Evolutionary conservation across 2,329 filamentous ascomycete genomes (phyloP), one percentile per base, ranked within the genome.

Genomic region (Venturia asperata): DNA sequence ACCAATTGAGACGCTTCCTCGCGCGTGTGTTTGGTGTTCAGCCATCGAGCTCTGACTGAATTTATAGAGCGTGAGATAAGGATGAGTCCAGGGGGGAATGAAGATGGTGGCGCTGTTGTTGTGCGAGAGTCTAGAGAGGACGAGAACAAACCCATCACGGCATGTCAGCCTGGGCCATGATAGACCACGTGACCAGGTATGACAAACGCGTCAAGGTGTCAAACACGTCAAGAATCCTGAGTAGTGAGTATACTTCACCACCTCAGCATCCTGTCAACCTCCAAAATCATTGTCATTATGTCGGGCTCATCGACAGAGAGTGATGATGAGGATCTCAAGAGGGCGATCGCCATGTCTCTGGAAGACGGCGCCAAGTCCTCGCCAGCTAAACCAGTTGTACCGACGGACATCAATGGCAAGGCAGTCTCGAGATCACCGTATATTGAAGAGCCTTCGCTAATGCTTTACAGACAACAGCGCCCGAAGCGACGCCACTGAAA

Each of bases 341-440:
- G 56, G 13, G 72, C 72, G 27, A 72, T 74, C 56, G 70, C 68
- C 19, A 64, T 74, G 64, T 74, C 72, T 66, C 60, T 72, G 19
- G 64, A 69, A 39, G 67, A 55, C 15, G 43, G 9, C 30, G 17
- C 42, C 37, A 30, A 24, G 34, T 47, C 24, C 24, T 47, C 21
- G 42, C 34, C 34, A 61, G 47, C 15, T 21, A 41, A 41, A 41
- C 19, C 30, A 39, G 63, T 47, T 41, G 45, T 30, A 19, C 34
- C n/a, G 15, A 64, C 3, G n/a, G 63, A 43, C 41, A 61, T 34
- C 30, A 42, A 56, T n/a, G 63, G 39, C 34, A 43, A 56, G 55
- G 62, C 24, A 63, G n/a, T 63, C 60, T 62, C 39, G n/a, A 62
- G n/a, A 37, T 27, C 27, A 30, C 60, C 65, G 65, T 41, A 47